phyloP scores from a whole-genome alignment of 139 green algal species.

The Parachlorella kessleri region DNA sequence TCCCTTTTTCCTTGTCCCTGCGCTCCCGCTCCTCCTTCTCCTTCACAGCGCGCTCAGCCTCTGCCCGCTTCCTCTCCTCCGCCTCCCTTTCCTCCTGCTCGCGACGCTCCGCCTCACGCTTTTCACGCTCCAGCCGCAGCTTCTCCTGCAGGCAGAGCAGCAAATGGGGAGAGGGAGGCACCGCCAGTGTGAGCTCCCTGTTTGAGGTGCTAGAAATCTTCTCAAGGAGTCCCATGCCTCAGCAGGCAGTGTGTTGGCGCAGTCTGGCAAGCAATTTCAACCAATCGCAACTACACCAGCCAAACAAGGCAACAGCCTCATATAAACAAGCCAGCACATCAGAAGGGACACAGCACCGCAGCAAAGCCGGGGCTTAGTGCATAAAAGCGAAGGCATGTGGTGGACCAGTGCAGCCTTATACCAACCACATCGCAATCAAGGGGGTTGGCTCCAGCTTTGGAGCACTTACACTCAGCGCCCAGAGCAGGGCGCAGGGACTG shows the following conservation, averaged over 20 bases:
- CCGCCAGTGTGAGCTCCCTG: no score
- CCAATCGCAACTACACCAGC: background rate
- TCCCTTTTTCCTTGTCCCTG: background rate
- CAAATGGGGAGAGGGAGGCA: no score
- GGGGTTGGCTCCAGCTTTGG: background rate
- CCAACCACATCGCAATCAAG: background rate
- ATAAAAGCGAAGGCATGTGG: no score
- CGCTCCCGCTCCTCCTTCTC: background rate
- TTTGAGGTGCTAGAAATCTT: no score
- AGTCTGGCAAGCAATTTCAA: background rate
- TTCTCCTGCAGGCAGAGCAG: constrained; percentile 9
- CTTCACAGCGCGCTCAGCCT: background rate
- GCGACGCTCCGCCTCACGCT: constrained; percentile 24
- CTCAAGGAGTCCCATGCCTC: background rate
- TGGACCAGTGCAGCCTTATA: no score
- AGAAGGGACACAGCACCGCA: no score
- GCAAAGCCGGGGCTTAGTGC: no score
- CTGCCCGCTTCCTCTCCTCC: constrained; percentile 20
- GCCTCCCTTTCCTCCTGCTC: constrained; percentile 22
- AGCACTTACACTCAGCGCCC: background rate
- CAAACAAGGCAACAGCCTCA: background rate
- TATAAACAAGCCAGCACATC: no score
- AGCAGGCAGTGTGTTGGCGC: background rate
- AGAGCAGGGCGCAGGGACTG: background rate
- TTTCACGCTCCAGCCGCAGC: constrained; percentile 13